Percentiles rank a stretch among this genome's conserved stretches.
phyloP scores from a whole-genome alignment of 2,329 filamentous ascomycete genomes.

The Venturia aucupariae region DNA sequence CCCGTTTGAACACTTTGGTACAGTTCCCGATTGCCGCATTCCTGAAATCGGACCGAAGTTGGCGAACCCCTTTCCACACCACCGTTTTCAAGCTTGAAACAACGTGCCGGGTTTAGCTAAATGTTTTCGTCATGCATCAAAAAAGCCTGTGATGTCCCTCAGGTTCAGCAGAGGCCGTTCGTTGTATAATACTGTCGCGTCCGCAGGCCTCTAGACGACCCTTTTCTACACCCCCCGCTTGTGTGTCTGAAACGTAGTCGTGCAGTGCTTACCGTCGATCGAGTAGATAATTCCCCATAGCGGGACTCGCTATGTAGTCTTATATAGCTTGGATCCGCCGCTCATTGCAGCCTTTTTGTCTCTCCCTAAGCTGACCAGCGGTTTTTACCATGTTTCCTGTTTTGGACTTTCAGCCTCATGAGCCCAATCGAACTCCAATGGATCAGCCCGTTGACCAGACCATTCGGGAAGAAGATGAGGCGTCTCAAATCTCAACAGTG shows the following conservation, averaged over 20 bases:
- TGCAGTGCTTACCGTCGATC: background rate
- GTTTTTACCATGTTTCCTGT: background rate
- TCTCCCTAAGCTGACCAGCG: background rate
- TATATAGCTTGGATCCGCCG: background rate
- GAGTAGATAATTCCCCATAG: background rate
- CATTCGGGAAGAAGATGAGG: background rate
- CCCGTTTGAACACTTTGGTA: no score
- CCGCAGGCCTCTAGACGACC: background rate
- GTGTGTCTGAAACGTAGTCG: conserved; percentile 1
- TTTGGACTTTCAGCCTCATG: background rate
- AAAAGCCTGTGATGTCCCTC: background rate
- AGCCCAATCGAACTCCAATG: background rate
- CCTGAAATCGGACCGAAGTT: background rate
- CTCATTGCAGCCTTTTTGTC: background rate
- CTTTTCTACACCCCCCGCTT: background rate
- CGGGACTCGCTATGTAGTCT: background rate
- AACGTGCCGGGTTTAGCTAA: conserved; percentile 3
- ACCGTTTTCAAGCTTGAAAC: background rate
- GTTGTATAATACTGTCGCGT: conserved; percentile 2
- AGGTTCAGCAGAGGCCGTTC: background rate
- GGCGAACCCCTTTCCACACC: background rate
- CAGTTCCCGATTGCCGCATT: background rate
- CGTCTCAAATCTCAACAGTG: background rate
- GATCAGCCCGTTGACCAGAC: background rate
- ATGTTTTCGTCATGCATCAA: background rate